Conservation (phyloP, 2,329 filamentous ascomycete species). For the Gnomoniopsis sp. region DNA sequence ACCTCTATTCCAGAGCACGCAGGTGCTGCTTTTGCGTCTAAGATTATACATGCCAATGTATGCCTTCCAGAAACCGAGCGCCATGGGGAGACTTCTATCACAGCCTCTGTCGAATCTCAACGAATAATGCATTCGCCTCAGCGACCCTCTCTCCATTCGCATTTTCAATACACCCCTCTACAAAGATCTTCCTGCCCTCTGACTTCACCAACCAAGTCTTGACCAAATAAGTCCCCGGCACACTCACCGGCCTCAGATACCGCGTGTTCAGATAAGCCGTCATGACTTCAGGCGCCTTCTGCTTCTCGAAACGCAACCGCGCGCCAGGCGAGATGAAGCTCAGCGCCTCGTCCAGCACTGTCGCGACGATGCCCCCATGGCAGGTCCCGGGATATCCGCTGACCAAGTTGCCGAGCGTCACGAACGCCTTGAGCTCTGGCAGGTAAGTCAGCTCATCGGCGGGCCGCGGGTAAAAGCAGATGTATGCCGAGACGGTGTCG, state of each 20-base stretch:
- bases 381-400: slow-evolving; percentile 50
- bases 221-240: slow-evolving; percentile 45
- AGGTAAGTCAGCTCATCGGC: slow-evolving; percentile 20
- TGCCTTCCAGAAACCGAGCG: background rate
- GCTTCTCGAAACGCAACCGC: slow-evolving; percentile 13
- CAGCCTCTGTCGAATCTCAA: slow-evolving; percentile 25
- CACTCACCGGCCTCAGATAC: slow-evolving; percentile 50
- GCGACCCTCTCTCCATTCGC: slow-evolving; percentile 45
- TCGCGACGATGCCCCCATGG: slow-evolving; percentile 57
- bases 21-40: background rate
- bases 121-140: slow-evolving; percentile 51
- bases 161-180: slow-evolving; percentile 46
- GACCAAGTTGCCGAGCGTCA: slow-evolving; percentile 45
- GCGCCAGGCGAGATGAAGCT: slow-evolving; percentile 47
- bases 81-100: background rate
- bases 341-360: slow-evolving; percentile 57
- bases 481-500: slow-evolving; percentile 43
- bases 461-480: slow-evolving; percentile 39
- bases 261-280: slow-evolving; percentile 54
- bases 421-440: slow-evolving; percentile 28
- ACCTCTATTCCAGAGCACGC: background rate
- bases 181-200: slow-evolving; percentile 53
- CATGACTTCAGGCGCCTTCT: slow-evolving; percentile 30
- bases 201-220: slow-evolving; percentile 39
- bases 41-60: background rate